Evolutionary conservation across 2,329 filamentous ascomycete genomes (phyloP), one percentile per base, ranked within the genome.

Genomic region (Sporothrix pallida): DNA sequence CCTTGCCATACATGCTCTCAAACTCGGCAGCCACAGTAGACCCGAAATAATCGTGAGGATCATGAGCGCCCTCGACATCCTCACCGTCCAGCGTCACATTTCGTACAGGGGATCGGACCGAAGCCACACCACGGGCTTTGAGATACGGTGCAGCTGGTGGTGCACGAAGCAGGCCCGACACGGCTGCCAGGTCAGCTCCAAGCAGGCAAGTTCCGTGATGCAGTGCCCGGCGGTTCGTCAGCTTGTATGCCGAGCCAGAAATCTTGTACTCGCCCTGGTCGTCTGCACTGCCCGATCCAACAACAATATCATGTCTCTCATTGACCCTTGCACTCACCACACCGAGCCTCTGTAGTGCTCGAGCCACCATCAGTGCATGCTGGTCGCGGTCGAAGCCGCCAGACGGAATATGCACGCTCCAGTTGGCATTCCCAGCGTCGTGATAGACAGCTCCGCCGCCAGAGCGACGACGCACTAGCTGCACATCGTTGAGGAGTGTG

Each of bases 371-470:
- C 80, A 94, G 89, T 15, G 94, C 95, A 83, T 98, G 93, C 80
- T 89, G 93, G 84, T 97, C 89, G 44, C 96, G 89, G 75, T 95
- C 92, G 80, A 98, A 98, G 0, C 82, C 83, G 0, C 86, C 85
- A 0, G 93, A 88, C 1, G 95, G 95, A 76, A 91, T 94, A 68
- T 97, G 97, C 72, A 98, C 93, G 80, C 92, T 93, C 86, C 95
- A 99, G 82, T 99, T 99, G 77, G 97, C 88, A 81, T 99, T 99
- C 72, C 95, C 95, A 58, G 86, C 83, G 81, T 98, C 96, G 81
- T 99, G 96, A 80, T 97, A 98, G 70, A 99, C 96, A 1, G 96
- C 90, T 63, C 96, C 96, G 68, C 96, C 96, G 42, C 96, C 96
- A 26, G 92, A 95, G 70, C 95, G 89, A 20, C 96, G 89, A 13